Conservation (phyloP, 768 basidiomycete species). For the Ramaria rubella region DNA sequence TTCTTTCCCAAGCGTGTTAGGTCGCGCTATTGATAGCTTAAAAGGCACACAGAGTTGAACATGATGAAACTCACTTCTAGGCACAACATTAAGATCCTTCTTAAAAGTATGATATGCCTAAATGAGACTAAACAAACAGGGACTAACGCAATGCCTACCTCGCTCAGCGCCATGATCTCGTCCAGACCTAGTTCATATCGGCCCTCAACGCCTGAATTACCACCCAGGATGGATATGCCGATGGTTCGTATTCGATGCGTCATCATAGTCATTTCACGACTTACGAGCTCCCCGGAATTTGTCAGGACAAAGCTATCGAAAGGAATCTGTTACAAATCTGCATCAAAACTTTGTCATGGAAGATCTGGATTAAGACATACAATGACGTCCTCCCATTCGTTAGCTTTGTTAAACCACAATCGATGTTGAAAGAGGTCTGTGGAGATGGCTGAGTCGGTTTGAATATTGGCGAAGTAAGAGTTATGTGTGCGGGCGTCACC, state of each 20-base stretch:
- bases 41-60: too few relatives aligned
- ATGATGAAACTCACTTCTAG: background rate
- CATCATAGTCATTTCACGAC: conserved; percentile 66
- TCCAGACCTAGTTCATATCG: conserved; percentile 79
- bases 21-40: too few relatives aligned
- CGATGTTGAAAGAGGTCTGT: conserved; percentile 95
- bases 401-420: conserved; percentile 63
- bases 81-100: conserved; percentile 7
- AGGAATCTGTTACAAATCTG: conserved; percentile 54
- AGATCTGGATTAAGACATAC: conserved; percentile 38
- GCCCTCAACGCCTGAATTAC: conserved; percentile 68
- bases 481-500: conserved; percentile 72
- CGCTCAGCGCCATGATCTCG: conserved; percentile 73
- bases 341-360: conserved; percentile 11
- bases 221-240: conserved; percentile 83
- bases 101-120: background rate
- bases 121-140: background rate
- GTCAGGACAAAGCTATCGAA: conserved; percentile 70
- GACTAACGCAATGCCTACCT: conserved; percentile 28
- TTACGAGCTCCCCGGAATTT: conserved; percentile 63
- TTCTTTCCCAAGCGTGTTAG: too few relatives aligned
- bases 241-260: conserved; percentile 70
- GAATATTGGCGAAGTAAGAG: conserved; percentile 91
- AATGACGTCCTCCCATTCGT: conserved; percentile 79
- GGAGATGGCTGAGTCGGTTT: conserved; percentile 70